Evolutionary conservation across 352 stramenopile genomes (phyloP), one percentile per base, ranked within the genome.

Genomic region (Elongisporangium anandrum): DNA sequence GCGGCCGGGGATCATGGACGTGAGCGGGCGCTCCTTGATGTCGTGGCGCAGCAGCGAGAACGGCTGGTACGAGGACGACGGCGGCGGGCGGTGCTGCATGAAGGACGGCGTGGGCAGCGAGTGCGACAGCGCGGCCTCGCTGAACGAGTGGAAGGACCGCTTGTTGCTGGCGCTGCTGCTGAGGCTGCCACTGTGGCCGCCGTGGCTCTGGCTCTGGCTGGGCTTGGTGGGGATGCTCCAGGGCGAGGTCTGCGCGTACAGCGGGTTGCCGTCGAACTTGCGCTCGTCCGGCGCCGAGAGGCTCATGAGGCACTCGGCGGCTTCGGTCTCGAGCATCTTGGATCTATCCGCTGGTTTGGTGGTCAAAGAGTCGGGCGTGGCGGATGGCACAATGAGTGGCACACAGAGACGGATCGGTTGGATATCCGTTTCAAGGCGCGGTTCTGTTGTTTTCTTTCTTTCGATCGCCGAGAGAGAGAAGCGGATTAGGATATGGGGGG

Each of bases 291-390:
- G 82, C 45, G 82, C 82, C 49, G 82, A 92, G 16, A 92, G 72
- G 57, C 82, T 90, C 77, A 92, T 90, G 62, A 92, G 80, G 54
- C 78, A 90, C 67, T 90, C 77, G 48, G 82, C 82, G 38, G 84
- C 77, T 72, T 92, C 82, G 24, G 65, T 80, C 57, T 92, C 82
- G 50, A 90, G 77, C 78, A 90, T 90, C 48, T 17, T 53, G 49
- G 4, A 8, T 41, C 29, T 41, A 41, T 41, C 29, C 29, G 29
- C 29, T 41, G 4, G 29, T 34, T 34, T 34, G 24, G 24, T 34
- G 7, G 24, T 41, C 29, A 41, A 41, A 41, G 29, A 41, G 29
- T 41, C 29, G 29, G 29, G 29, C 29, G 29, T 41, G 29, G 29
- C 29, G 29, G 29, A 41, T 41, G 29, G 29, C 29, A 41, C 29